Base-by-base conservation (phyloP, 805 yeast species). In the Cyberlindnera suaveolens region DNA sequence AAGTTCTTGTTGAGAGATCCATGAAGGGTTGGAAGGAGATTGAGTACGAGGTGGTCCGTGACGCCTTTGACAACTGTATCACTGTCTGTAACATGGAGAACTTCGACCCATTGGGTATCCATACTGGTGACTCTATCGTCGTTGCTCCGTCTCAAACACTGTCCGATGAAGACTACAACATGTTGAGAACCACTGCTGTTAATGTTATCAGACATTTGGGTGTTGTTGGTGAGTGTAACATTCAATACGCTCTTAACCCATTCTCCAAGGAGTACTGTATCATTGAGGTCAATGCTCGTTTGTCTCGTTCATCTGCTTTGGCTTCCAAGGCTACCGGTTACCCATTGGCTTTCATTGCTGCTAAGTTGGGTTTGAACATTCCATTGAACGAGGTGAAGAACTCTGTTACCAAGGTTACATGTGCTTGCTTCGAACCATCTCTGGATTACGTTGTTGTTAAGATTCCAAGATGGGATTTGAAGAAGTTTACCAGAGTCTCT, bases 21-120 rank as follows among this genome's bases (percentile, higher is more conserved):
- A 86, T 91, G 96, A 93, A 93, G 72, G 99, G 99, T 51, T 91
- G 99, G 99, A 91, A 91, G 67, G 99, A 91, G 71, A 85, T 91
- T 57, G 99, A 91, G 71, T 91, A 91, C 67, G 99, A 91, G 70
- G 99, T 91, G 66, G 99, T 91, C 43, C 88, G 99, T 67, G 99
- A 91, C 70, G 90, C 95, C 40, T 84, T 80, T 57, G 97, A 88
- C 67, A 91, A 91, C 78, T 91, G 99, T 81, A 88, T 91, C 58
- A 91, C 99, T 39, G 99, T 91, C 50, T 91, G 99, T 78, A 91
- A 91, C 72, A 91, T 91, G 99, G 99, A 91, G 71, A 91, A 91
- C 70, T 91, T 91, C 55, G 99, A 91, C 69, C 99, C 99, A 38
- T 77, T 91, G 57, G 99, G 99, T 64, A 90, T 91, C 60, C 99